phyloP scores from a whole-genome alignment of 2,329 filamentous ascomycete species.

The Hyphodiscus sp. region DNA sequence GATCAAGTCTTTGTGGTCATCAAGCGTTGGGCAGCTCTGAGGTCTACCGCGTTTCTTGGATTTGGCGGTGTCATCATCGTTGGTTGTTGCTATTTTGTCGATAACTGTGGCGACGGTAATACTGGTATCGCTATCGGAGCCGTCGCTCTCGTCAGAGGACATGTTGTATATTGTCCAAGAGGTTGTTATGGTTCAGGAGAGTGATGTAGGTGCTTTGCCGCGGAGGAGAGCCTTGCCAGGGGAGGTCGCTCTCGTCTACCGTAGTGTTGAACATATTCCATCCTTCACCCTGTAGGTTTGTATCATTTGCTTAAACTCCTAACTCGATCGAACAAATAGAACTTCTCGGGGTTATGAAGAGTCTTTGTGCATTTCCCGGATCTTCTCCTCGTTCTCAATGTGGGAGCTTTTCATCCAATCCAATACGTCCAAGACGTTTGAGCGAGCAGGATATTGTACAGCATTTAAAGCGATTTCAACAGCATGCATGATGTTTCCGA shows the following conservation, averaged over 20 bases:
- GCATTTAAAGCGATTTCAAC: no score
- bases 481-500: no score
- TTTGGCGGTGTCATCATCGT: background rate
- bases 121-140: background rate
- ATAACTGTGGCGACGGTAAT: background rate
- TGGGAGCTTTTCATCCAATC: no score
- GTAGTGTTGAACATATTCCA: background rate
- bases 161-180: conserved; percentile 20
- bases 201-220: conserved; percentile 1
- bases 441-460: no score
- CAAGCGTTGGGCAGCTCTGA: conserved; percentile 17
- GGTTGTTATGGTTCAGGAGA: conserved; percentile 21
- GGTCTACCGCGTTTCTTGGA: conserved; percentile 22
- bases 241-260: conserved; percentile 6
- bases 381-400: no score
- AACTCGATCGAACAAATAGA: no score
- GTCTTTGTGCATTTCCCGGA: no score
- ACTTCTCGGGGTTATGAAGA: no score
- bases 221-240: background rate
- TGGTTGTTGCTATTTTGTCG: background rate
- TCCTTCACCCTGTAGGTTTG: no score
- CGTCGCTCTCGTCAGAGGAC: conserved; percentile 9
- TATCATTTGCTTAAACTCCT: no score
- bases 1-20: conserved; percentile 26
- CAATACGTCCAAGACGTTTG: no score